These are phyloP conservation scores for Hyphopichia khmerensis DNA, from an alignment of 1,139 yeast genomes.

Conservation along the genomic window DNA sequence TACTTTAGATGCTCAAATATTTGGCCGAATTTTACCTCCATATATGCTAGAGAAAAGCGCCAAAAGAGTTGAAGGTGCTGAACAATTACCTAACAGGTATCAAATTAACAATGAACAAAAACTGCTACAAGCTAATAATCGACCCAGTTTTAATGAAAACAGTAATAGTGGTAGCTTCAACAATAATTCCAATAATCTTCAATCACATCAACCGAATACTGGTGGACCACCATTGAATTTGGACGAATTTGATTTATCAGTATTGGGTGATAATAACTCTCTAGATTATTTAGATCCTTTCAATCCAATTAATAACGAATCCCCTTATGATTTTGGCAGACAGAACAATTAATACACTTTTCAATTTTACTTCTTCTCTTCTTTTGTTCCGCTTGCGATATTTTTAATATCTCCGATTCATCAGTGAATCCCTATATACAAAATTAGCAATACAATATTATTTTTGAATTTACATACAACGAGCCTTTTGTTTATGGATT, in stretches of 20 bases:
- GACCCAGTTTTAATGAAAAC: neutral
- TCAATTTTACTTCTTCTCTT: too few relatives aligned
- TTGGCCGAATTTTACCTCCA: constrained; percentile 82
- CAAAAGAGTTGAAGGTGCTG: constrained; percentile 4
- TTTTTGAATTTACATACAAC: too few relatives aligned
- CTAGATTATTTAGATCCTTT: constrained; percentile 25
- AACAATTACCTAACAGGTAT: neutral
- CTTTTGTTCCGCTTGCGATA: too few relatives aligned
- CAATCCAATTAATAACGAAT: constrained; percentile 9
- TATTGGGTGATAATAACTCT: constrained; percentile 14
- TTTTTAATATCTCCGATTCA: too few relatives aligned
- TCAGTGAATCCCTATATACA: too few relatives aligned
- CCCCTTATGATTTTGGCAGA: constrained; percentile 1
- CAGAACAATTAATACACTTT: neutral
- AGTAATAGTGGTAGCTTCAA: neutral
- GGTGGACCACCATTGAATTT: constrained; percentile 10
- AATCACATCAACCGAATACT: constrained; percentile 5
- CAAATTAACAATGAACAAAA: neutral
- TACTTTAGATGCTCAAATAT: constrained; percentile 76
- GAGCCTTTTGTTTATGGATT: too few relatives aligned
- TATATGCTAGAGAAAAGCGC: constrained; percentile 58
- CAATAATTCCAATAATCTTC: neutral
- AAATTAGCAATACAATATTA: too few relatives aligned
- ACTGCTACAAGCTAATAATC: neutral
- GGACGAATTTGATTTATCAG: constrained; percentile 20